phyloP scores from a whole-genome alignment of 352 stramenopile genomes.

The Aphanomyces cochlioides region DNA sequence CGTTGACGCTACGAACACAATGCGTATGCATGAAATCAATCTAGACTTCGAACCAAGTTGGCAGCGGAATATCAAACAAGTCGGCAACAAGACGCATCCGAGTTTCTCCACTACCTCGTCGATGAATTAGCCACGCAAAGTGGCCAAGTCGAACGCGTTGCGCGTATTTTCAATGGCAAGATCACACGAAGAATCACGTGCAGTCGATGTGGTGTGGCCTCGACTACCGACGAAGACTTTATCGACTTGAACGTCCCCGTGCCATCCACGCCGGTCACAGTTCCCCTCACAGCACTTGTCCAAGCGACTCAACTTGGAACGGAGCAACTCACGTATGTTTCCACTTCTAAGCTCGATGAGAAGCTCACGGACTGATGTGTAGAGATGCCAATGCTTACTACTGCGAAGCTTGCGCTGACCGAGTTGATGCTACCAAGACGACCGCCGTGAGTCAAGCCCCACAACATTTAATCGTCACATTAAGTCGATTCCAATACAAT shows the following conservation, averaged over 20 bases:
- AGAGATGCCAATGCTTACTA: slow-evolving; percentile 27
- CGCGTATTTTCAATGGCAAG: slow-evolving; percentile 9
- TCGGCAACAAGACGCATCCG: slow-evolving; percentile 73
- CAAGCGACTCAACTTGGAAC: slow-evolving; percentile 8
- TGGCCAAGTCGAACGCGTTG: background rate
- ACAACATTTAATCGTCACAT: slow-evolving; percentile 11
- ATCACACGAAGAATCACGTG: slow-evolving; percentile 10
- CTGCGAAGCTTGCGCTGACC: slow-evolving; percentile 17
- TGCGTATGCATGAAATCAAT: background rate
- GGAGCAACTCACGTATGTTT: slow-evolving; percentile 17
- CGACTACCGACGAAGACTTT: slow-evolving; percentile 6
- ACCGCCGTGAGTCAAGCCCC: background rate
- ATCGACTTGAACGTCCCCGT: slow-evolving; percentile 21
- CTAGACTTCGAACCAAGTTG: slow-evolving; percentile 50
- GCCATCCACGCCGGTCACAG: background rate
- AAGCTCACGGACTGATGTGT: background rate
- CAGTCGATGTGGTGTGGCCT: background rate
- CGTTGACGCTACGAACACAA: slow-evolving; percentile 39
- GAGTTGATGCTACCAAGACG: background rate
- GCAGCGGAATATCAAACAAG: slow-evolving; percentile 33
- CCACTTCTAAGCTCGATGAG: background rate
- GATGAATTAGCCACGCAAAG: slow-evolving; percentile 58
- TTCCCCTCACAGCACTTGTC: background rate
- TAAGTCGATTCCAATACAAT: slow-evolving; percentile 30
- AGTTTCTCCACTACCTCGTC: slow-evolving; percentile 63